Base-by-base conservation (phyloP, 371 early-diverging fungal genomes). In the Amoeboaphelidium protococcarum region DNA sequence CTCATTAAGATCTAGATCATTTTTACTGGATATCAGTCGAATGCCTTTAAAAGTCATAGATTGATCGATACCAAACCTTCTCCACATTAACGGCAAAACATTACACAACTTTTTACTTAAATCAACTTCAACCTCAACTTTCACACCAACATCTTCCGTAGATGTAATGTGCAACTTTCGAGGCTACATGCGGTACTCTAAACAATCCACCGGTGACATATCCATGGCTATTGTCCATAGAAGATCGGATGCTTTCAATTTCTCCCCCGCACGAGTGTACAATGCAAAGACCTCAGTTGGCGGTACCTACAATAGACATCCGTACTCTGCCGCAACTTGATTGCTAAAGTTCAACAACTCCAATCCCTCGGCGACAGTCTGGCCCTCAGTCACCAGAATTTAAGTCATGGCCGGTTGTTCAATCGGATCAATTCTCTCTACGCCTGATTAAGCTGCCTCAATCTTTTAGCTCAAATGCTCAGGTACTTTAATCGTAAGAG, bases 111-210 rank as follows among this genome's bases (percentile, higher is more conserved):
- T 27, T 1, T 2, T 19, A 3, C 27, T 1, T 21, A 41, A 50
- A 25, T 56, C 58, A 20, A 52, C 16, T 20, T 52, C 56, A 1
- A 52, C 22, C 12, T 49, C 56, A 20, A 56, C 16, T 23, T 21
- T 21, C 20, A 43, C 53, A n/a, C 45, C 46, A n/a, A 6, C 10
- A 16, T 31, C 37, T 31, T 6, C 37, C 10, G 10, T 31, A 31
- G 37, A 31, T 10, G 37, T 31, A 31, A 31, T 6, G 16, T 6
- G 6, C 16, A 31, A 10, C 16, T 31, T 31, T 31, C 37, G 6
- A 10, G 37, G 6, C 16, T 10, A 31, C 37, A 31, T 31, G 6
- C 37, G 37, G 16, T 31, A 31, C 6, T 31, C 37, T 6, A 31
- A 10, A 10, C 6, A 10, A 6, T 31, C 37, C 6, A 31, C 10